Evolutionary conservation across 306 rosid genomes (phyloP), one percentile per base, ranked within the genome.

Genomic region (Corylus heterophylla): DNA sequence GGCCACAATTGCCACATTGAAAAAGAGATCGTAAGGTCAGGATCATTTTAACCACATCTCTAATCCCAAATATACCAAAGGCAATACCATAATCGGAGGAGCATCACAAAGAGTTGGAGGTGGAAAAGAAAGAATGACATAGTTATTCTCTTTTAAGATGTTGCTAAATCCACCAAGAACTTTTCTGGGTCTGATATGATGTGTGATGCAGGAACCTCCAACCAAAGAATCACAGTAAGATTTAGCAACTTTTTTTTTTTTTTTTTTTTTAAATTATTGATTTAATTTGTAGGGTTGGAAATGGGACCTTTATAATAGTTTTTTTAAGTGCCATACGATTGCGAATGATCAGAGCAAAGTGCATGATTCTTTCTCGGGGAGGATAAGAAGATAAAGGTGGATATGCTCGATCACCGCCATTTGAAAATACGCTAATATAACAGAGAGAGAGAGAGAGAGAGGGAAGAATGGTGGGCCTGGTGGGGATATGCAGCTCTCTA

Each of bases 381-480:
- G 85, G 89, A 86, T 82, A 84, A 86, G 90, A 71, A 78, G 82
- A 86, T 83, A 75, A 63, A 76, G 68, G 79, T 48, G 83, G 88
- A 83, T 71, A 76, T 80, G 85, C 80, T 78, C 44, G 2, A 3
- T 2, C 35, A 39, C 77, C 54, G 61, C 71, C 83, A 45, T 76
- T 68, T 56, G 50, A 72, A 76, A 76, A 54, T 75, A 35, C 70
- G 45, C 68, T 42, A 67, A 67, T 39, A 31, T 29, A 10, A 44
- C 35, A 8, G 55, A 12, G 45, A 70, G 12, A 39, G 45, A 42
- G 14, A 48, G 31, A 17, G 67, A 69, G 69, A 56, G 64, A 55
- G 75, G 12, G 75, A 51, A 71, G 27, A 12, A 11, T 59, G 66
- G 27, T 6, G 11, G 17, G 20, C 48, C 4, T 59, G 49, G 70